Evolutionary conservation across 306 rosid species (phyloP).

Genomic region (Cyclanthera cordifolia): DNA sequence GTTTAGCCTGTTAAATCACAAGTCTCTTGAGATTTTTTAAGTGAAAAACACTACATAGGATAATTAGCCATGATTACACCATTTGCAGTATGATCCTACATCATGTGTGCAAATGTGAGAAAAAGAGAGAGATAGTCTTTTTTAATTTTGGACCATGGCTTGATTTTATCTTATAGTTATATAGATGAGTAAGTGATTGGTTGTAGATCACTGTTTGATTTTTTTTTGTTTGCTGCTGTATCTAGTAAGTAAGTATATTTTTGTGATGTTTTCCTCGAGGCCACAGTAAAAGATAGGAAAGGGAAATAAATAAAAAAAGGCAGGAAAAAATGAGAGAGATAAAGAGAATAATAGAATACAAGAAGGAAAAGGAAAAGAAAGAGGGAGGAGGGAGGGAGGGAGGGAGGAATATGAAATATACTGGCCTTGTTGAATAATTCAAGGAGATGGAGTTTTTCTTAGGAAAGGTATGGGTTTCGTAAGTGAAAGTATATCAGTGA

Average conservation of each 20-base stretch:
- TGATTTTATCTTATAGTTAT: background rate
- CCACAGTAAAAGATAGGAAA: too few relatives aligned
- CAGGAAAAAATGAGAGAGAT: too few relatives aligned
- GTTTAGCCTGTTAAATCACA: slow-evolving; percentile 65
- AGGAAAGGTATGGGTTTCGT: background rate
- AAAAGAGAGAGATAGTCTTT: background rate
- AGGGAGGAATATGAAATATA: background rate
- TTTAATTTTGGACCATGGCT: background rate
- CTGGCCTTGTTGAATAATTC: too few relatives aligned
- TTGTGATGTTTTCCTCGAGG: background rate
- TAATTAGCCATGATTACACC: background rate
- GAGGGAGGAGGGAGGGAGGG: too few relatives aligned
- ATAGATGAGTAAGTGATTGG: background rate
- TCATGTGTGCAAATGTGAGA: background rate
- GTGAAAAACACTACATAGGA: background rate
- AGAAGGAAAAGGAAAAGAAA: too few relatives aligned
- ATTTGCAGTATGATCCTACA: background rate
- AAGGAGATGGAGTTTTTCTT: too few relatives aligned
- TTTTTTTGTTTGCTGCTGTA: background rate
- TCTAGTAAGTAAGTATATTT: background rate
- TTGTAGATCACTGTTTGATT: background rate
- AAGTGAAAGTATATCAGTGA: background rate
- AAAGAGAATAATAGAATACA: too few relatives aligned
- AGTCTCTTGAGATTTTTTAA: background rate
- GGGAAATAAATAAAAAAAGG: too few relatives aligned